These are phyloP conservation scores for Thraustochytrium striatum DNA, from an alignment of 352 stramenopile species.

Conservation along the genomic window DNA sequence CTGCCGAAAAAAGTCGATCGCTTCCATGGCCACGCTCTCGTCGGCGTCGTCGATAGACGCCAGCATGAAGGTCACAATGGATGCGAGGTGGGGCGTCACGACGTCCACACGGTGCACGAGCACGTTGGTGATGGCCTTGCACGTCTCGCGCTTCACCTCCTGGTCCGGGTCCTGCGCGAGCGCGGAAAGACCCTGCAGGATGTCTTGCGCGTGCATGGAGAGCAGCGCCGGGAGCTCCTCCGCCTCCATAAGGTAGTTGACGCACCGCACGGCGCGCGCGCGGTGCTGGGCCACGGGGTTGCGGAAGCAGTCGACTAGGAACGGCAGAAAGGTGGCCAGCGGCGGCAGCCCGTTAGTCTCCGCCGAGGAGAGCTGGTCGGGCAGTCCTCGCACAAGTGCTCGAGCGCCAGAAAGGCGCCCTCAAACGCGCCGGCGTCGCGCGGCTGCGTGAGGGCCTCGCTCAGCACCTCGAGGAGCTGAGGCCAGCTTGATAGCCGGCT, in stretches of 20 bases:
- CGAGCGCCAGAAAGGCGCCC: neutral
- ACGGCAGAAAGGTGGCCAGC: conserved; percentile 24
- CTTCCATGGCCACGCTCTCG: conserved; percentile 17
- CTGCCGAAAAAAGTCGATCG: conserved; percentile 5
- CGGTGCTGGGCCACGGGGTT: conserved; percentile 14
- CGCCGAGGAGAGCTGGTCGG: conserved; percentile 1
- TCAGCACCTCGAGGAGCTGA: neutral
- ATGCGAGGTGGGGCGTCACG: conserved; percentile 13
- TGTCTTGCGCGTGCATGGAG: neutral
- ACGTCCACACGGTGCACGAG: neutral
- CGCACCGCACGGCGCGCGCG: neutral
- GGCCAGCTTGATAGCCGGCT: neutral
- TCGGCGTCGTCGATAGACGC: neutral
- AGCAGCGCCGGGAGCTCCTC: conserved; percentile 1
- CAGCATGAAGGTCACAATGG: conserved; percentile 12
- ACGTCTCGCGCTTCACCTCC: conserved; percentile 3
- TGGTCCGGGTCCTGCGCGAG: conserved; percentile 1
- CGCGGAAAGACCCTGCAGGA: neutral
- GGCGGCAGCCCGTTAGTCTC: neutral
- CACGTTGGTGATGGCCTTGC: neutral
- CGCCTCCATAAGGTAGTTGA: conserved; percentile 22
- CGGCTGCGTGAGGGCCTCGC: neutral
- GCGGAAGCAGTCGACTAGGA: conserved; percentile 1
- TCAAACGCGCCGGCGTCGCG: neutral
- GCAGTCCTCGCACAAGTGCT: conserved; percentile 31